These are phyloP conservation scores for Termitomyces sp. DNA, from an alignment of 768 basidiomycete genomes.

Conservation along the genomic window DNA sequence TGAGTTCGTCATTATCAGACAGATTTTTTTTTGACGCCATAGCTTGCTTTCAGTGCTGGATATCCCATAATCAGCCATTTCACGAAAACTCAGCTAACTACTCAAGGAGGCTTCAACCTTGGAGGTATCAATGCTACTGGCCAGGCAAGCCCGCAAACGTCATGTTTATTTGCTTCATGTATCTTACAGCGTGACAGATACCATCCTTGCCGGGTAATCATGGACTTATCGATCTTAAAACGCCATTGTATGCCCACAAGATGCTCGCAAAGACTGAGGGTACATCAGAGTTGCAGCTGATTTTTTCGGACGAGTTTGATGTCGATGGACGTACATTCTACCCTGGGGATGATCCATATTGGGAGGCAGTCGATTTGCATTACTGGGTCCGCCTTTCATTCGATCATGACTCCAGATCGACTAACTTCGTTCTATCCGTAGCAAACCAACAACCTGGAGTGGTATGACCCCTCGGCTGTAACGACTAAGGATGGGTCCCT, in stretches of 20 bases:
- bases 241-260: slow-evolving; percentile 48
- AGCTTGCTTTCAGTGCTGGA: slow-evolving; percentile 23
- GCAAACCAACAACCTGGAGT: slow-evolving; percentile 68
- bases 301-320: slow-evolving; percentile 82
- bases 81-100: slow-evolving; percentile 16
- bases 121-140: slow-evolving; percentile 61
- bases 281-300: slow-evolving; percentile 39
- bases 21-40: neutral
- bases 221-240: slow-evolving; percentile 52
- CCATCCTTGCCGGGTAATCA: slow-evolving; percentile 51
- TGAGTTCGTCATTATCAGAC: slow-evolving; percentile 30
- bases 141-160: slow-evolving; percentile 30
- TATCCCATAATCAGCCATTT: slow-evolving; percentile 33
- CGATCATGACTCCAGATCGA: neutral
- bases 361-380: slow-evolving; percentile 76
- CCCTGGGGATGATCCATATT: slow-evolving; percentile 80
- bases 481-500: slow-evolving; percentile 71
- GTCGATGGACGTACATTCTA: slow-evolving; percentile 68
- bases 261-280: slow-evolving; percentile 56
- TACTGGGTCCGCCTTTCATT: slow-evolving; percentile 52
- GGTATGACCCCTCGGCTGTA: slow-evolving; percentile 82
- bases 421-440: slow-evolving; percentile 22
- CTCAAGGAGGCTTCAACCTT: slow-evolving; percentile 29
- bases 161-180: slow-evolving; percentile 10
- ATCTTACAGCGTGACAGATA: slow-evolving; percentile 30